Percentiles rank a stretch among this genome's conserved stretches.
phyloP scores from a whole-genome alignment of 345 rosid species.

The Cardamine chenopodiifolia region DNA sequence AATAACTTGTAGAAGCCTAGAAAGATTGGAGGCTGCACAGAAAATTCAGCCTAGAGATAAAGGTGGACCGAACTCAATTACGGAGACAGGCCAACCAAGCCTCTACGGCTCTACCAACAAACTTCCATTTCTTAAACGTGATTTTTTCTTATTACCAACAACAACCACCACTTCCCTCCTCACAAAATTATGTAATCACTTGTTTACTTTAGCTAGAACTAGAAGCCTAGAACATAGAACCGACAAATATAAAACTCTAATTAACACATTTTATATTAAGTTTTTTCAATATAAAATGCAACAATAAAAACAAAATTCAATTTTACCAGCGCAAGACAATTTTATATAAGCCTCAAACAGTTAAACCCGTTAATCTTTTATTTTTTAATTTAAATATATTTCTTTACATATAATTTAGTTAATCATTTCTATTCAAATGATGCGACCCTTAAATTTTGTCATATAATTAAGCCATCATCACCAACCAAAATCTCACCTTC shows the following conservation, averaged over 20 bases:
- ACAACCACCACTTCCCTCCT: constrained; percentile 5
- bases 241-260: background rate
- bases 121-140: constrained; percentile 44
- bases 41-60: constrained; percentile 21
- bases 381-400: too few relatives aligned
- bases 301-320: background rate
- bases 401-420: background rate
- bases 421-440: background rate
- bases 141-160: background rate
- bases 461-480: background rate
- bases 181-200: background rate
- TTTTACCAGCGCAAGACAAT: background rate
- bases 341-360: background rate
- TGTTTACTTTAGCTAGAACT: background rate
- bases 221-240: too few relatives aligned
- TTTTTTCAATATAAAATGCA: background rate
- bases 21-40: background rate
- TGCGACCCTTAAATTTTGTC: background rate
- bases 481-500: constrained; percentile 7
- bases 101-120: constrained; percentile 37
- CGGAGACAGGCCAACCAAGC: constrained; percentile 25
- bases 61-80: constrained; percentile 22
- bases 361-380: background rate
- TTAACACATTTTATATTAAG: background rate
- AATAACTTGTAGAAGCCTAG: background rate